A percentile compares a stretch with the other conserved stretches of the same genome.
Evolutionary conservation across 2,329 filamentous ascomycete genomes (phyloP).

Genomic region (Fusarium devonianum): DNA sequence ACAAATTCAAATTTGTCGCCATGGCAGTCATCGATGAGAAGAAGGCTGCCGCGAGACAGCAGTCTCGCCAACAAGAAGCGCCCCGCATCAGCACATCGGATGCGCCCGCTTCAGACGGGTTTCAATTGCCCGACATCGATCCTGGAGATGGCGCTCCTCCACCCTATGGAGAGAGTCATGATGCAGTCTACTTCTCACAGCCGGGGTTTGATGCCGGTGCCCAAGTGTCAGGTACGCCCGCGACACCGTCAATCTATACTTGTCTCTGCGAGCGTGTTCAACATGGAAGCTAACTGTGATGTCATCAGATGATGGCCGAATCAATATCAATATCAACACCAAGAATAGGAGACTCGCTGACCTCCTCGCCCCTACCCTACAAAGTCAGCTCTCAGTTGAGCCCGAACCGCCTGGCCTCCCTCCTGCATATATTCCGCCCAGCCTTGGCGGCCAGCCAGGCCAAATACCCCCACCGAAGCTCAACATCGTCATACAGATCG

Average conservation of each 20-base stretch:
- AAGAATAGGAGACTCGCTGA: slow-evolving; percentile 70
- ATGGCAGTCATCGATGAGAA: slow-evolving; percentile 44
- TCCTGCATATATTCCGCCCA: slow-evolving; percentile 76
- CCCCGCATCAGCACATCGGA: slow-evolving; percentile 32
- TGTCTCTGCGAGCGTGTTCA: no score
- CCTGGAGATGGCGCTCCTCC: slow-evolving; percentile 56
- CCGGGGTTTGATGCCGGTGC: slow-evolving; percentile 70
- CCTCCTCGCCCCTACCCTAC: slow-evolving; percentile 70
- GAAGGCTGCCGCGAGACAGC: slow-evolving; percentile 34
- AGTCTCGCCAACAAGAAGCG: slow-evolving; percentile 22
- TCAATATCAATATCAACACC: slow-evolving; percentile 82
- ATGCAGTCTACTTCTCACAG: slow-evolving; percentile 66
- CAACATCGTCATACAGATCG: slow-evolving; percentile 78
- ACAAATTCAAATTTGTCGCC: slow-evolving; percentile 4
- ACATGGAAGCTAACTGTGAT: slow-evolving; percentile 29
- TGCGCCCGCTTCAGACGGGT: slow-evolving; percentile 49
- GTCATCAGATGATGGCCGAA: slow-evolving; percentile 71
- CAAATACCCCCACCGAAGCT: slow-evolving; percentile 65
- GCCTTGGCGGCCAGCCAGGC: slow-evolving; percentile 68
- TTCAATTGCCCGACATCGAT: slow-evolving; percentile 52
- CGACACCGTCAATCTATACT: not conserved
- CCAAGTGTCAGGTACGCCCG: slow-evolving; percentile 58
- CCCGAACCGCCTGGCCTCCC: slow-evolving; percentile 57
- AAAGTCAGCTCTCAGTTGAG: slow-evolving; percentile 62
- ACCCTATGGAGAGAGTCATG: slow-evolving; percentile 64